These are phyloP conservation scores for Echeveria elegans DNA, from an alignment of 164 flowering plant genomes.

Conservation along the genomic window DNA sequence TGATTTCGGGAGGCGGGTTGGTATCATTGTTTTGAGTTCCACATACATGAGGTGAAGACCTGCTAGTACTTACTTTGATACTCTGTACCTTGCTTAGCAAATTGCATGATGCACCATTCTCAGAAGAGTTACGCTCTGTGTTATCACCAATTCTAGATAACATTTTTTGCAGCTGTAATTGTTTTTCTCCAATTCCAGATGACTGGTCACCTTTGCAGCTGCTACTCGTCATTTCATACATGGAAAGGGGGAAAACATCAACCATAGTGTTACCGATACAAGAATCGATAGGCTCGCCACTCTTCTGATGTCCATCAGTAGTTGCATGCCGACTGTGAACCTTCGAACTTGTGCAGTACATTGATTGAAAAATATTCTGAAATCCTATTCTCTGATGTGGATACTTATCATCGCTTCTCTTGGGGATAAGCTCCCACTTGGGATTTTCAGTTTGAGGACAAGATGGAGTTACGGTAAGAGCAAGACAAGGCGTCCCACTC, in stretches of 20 bases:
- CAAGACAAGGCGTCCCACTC: not conserved
- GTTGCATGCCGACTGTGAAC: not conserved
- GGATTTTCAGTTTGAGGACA: not conserved
- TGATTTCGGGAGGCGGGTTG: not conserved
- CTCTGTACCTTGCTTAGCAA: not conserved
- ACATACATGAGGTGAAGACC: not conserved
- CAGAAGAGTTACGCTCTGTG: not conserved
- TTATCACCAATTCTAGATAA: not conserved
- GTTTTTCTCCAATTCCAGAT: not conserved
- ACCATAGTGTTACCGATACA: not conserved
- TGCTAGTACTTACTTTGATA: not conserved
- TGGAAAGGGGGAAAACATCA: slow-evolving; percentile 1
- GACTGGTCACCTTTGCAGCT: slow-evolving; percentile 5
- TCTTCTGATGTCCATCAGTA: not conserved
- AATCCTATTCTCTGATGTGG: not conserved
- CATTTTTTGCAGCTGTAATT: not conserved
- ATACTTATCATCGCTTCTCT: not conserved
- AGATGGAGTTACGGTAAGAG: not conserved
- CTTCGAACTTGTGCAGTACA: not conserved
- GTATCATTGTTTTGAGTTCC: not conserved
- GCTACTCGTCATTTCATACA: slow-evolving; percentile 2
- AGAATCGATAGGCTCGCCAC: not conserved
- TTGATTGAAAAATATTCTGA: slow-evolving; percentile 5
- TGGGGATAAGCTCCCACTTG: not conserved
- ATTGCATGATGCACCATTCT: not conserved